Percentiles rank a stretch among this genome's conserved stretches.
These are phyloP conservation scores for Paraconiothyrium brasiliense DNA, from an alignment of 2,329 filamentous ascomycete species.

Conservation along the genomic window DNA sequence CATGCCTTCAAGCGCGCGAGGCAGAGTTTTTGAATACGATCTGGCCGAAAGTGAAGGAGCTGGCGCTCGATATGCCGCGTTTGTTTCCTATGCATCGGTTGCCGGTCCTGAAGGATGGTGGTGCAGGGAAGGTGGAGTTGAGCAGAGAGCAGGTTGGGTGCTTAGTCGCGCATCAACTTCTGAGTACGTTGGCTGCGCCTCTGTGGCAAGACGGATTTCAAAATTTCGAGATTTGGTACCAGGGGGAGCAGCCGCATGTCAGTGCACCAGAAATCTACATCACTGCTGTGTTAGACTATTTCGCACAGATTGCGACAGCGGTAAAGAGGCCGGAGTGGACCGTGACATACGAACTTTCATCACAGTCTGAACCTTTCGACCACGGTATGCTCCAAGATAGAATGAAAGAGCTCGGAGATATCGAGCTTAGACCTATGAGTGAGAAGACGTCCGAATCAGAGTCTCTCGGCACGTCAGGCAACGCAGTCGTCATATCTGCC, in stretches of 20 bases:
- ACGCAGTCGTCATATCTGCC: not conserved
- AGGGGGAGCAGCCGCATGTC: not conserved
- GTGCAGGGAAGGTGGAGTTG: not conserved
- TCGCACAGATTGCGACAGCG: not conserved
- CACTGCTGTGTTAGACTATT: not conserved
- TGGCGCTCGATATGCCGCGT: not conserved
- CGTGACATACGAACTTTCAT: not conserved
- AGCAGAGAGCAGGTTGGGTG: not conserved
- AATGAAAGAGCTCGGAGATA: not conserved
- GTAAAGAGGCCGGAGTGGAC: not conserved
- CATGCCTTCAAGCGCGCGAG: not conserved
- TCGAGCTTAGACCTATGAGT: not conserved
- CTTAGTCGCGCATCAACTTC: conserved; percentile 2
- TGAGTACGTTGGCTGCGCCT: not conserved
- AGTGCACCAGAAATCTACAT: not conserved
- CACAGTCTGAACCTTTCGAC: not conserved
- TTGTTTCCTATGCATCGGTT: not conserved
- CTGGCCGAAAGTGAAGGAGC: not conserved
- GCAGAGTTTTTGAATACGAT: not conserved
- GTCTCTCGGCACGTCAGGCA: not conserved
- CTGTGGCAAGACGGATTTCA: not conserved
- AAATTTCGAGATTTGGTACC: not conserved
- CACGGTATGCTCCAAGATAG: no score
- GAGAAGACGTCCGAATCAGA: not conserved
- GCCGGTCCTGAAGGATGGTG: not conserved